A percentile compares a stretch with the other conserved stretches of the same genome.
Conservation (phyloP, 1,139 yeast species). For the Geotrichum bryndzae region DNA sequence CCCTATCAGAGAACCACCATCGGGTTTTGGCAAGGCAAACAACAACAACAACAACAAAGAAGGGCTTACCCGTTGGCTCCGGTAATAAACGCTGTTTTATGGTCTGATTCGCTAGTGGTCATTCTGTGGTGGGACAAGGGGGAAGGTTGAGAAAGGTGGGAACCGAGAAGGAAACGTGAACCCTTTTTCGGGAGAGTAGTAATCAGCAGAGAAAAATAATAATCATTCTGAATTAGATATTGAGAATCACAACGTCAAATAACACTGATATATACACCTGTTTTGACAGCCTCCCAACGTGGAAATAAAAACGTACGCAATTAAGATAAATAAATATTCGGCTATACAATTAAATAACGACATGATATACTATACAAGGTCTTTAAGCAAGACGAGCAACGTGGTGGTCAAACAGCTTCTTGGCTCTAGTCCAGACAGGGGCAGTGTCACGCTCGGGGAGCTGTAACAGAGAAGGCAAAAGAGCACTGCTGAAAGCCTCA, state of each 20-base stretch:
- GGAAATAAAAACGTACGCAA: neutral
- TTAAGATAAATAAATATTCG: neutral
- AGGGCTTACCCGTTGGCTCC: slow-evolving; percentile 50
- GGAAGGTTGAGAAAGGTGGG: no score
- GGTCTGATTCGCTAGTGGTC: slow-evolving; percentile 12
- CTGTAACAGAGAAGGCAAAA: slow-evolving; percentile 80
- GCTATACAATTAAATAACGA: neutral
- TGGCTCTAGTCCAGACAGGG: slow-evolving; percentile 90
- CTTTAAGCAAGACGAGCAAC: slow-evolving; percentile 39
- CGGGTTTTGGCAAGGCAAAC: neutral
- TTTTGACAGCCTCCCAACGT: neutral
- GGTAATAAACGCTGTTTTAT: slow-evolving; percentile 49
- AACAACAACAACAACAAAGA: neutral
- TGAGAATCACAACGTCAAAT: no score
- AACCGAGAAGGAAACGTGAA: no score
- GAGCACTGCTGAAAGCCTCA: slow-evolving; percentile 78
- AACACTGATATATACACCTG: no score
- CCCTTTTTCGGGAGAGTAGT: no score
- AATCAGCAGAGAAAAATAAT: no score
- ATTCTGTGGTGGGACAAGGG: neutral
- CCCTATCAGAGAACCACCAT: neutral
- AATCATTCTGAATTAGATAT: no score
- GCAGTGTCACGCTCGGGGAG: slow-evolving; percentile 75
- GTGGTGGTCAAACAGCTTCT: slow-evolving; percentile 73
- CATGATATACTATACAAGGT: neutral